Evolutionary conservation across 208 protist genomes (phyloP).

Genomic region (Trypanosoma avium): DNA sequence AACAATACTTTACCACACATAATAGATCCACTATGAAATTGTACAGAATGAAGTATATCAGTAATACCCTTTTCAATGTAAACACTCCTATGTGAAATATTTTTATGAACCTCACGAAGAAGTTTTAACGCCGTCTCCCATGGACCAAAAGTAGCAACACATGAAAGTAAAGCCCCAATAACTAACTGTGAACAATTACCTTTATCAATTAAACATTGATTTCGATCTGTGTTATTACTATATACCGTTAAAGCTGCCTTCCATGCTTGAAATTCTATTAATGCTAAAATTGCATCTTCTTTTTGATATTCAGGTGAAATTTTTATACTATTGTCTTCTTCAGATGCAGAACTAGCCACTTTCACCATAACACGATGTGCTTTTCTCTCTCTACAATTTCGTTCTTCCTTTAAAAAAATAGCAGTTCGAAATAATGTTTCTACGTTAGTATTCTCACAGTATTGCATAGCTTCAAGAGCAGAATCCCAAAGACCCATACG

Average conservation of each 20-base stretch:
- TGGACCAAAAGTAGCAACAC: conserved; percentile 16
- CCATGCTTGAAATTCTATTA: conserved; percentile 23
- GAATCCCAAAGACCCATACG: conserved; percentile 8
- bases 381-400: background rate
- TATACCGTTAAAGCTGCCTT: conserved; percentile 15
- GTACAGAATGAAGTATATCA: conserved; percentile 23
- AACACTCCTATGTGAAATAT: background rate
- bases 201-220: background rate
- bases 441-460: conserved; percentile 1
- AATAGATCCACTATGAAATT: conserved; percentile 5
- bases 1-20: conserved; percentile 25
- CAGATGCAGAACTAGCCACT: background rate
- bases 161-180: conserved; percentile 23
- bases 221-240: background rate
- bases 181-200: background rate
- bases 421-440: conserved; percentile 11
- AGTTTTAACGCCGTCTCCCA: conserved; percentile 21
- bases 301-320: background rate
- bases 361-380: conserved; percentile 19
- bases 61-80: conserved; percentile 13
- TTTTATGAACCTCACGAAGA: background rate
- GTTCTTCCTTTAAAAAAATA: conserved; percentile 17
- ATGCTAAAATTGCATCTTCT: conserved; percentile 13
- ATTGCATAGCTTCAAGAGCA: conserved; percentile 21
- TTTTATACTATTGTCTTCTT: background rate